phyloP scores from a whole-genome alignment of 768 basidiomycete genomes.

The Leccinum longicurvipes region DNA sequence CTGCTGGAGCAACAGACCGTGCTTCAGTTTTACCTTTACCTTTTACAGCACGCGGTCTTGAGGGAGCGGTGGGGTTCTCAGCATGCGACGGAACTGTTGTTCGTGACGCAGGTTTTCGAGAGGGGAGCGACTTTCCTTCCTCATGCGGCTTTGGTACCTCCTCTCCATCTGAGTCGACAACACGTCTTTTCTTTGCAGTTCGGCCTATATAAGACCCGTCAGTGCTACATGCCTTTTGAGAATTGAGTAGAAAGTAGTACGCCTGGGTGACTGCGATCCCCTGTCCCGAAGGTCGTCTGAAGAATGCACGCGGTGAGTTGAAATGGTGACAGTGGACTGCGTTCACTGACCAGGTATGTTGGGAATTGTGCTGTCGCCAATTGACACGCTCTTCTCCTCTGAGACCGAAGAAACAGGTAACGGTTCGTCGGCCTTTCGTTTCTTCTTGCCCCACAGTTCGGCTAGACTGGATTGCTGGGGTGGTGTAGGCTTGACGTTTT shows the following conservation, averaged over 20 bases:
- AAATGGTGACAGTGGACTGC: background rate
- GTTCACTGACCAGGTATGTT: slow-evolving; percentile 12
- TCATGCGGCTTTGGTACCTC: slow-evolving; percentile 1
- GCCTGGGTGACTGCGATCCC: slow-evolving; percentile 21
- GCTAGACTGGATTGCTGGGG: slow-evolving; percentile 77
- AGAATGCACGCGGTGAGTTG: slow-evolving; percentile 5
- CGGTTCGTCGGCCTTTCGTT: slow-evolving; percentile 22
- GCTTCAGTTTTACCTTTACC: slow-evolving; percentile 21
- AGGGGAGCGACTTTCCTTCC: background rate
- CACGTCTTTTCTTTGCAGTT: slow-evolving; percentile 47
- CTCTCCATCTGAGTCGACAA: slow-evolving; percentile 56
- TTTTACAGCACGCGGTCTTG: slow-evolving; percentile 4
- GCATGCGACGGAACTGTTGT: background rate
- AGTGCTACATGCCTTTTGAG: slow-evolving; percentile 1
- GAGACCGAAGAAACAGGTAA: slow-evolving; percentile 20
- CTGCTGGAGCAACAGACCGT: slow-evolving; percentile 19
- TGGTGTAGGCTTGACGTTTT: slow-evolving; percentile 57
- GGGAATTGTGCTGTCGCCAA: slow-evolving; percentile 2
- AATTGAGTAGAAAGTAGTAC: slow-evolving; percentile 5
- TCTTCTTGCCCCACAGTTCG: slow-evolving; percentile 64
- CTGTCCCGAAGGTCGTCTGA: slow-evolving; percentile 41
- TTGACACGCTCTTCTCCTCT: slow-evolving; percentile 22
- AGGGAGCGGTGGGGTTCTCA: background rate
- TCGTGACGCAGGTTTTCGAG: background rate
- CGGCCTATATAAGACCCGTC: slow-evolving; percentile 21